Percentiles rank a stretch among this genome's conserved stretches.
These are phyloP conservation scores for Aspergillus tubingensis DNA, from an alignment of 2,329 filamentous ascomycete species.

Conservation along the genomic window DNA sequence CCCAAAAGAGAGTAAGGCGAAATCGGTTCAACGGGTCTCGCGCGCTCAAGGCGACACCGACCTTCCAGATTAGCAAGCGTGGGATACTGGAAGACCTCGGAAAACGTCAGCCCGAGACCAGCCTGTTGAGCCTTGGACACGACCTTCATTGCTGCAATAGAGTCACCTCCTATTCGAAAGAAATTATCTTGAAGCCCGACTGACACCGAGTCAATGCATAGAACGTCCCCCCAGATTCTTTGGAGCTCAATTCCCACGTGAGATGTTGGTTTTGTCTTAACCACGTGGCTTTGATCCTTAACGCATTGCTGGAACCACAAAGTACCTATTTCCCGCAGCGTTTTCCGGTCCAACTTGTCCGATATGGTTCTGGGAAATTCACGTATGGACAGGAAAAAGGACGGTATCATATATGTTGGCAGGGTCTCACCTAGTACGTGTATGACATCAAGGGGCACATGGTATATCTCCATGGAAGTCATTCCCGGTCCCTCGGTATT, in stretches of 20 bases:
- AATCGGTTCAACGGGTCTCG: too few species aligned
- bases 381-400: not conserved
- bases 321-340: not conserved
- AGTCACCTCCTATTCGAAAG: conserved; percentile 17
- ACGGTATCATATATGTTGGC: not conserved
- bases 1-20: too few species aligned
- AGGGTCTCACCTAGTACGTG: not conserved
- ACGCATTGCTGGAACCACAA: too few species aligned
- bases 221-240: conserved; percentile 9
- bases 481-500: not conserved
- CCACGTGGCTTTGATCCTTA: not conserved
- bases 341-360: not conserved
- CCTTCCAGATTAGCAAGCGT: too few species aligned
- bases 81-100: too few species aligned
- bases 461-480: not conserved
- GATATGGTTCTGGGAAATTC: not conserved
- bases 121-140: not conserved
- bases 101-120: too few species aligned
- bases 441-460: not conserved
- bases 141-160: conserved; percentile 12
- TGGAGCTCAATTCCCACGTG: conserved; percentile 2
- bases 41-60: too few species aligned
- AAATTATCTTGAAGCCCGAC: conserved; percentile 15
- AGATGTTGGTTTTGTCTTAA: not conserved
- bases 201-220: not conserved